Percentiles rank a stretch among this genome's conserved stretches.
These are phyloP conservation scores for Hortiboletus campestris DNA, from an alignment of 768 basidiomycete species.

Conservation along the genomic window DNA sequence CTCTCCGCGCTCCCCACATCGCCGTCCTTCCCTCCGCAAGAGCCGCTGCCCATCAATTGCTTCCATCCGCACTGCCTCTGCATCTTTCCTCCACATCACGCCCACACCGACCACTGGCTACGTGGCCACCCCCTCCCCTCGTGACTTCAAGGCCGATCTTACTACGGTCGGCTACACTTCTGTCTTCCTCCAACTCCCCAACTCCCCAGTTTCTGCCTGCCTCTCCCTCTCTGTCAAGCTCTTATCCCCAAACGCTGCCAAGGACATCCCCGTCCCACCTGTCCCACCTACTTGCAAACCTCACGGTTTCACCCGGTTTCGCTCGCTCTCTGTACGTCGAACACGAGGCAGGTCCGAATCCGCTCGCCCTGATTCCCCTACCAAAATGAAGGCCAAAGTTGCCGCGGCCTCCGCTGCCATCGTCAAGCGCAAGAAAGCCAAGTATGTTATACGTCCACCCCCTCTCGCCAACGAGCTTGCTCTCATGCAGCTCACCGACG, in stretches of 20 bases:
- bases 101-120: slow-evolving; percentile 40
- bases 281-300: slow-evolving; percentile 13
- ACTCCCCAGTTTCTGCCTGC: slow-evolving; percentile 39
- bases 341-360: slow-evolving; percentile 40
- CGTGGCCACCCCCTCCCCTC: slow-evolving; percentile 40
- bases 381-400: slow-evolving; percentile 20
- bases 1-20: slow-evolving; percentile 41
- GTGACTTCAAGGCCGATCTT: slow-evolving; percentile 53
- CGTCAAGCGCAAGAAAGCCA: slow-evolving; percentile 51
- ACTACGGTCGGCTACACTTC: slow-evolving; percentile 64
- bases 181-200: slow-evolving; percentile 58
- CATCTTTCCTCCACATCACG: slow-evolving; percentile 45
- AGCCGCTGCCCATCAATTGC: slow-evolving; percentile 36
- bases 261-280: slow-evolving; percentile 20
- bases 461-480: slow-evolving; percentile 66
- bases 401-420: slow-evolving; percentile 31
- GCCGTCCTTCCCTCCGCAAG: slow-evolving; percentile 33
- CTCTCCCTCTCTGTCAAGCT: slow-evolving; percentile 10
- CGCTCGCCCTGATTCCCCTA: slow-evolving; percentile 26
- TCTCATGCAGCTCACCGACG: slow-evolving; percentile 67
- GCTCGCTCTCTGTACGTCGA: slow-evolving; percentile 51
- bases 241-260: neutral
- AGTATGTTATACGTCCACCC: slow-evolving; percentile 44
- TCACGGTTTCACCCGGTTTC: slow-evolving; percentile 43
- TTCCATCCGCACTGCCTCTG: slow-evolving; percentile 40